A percentile compares a stretch with the other conserved stretches of the same genome.
Conservation (phyloP, 1,284 basidiomycete genomes). For the Ustilago loliicola region DNA sequence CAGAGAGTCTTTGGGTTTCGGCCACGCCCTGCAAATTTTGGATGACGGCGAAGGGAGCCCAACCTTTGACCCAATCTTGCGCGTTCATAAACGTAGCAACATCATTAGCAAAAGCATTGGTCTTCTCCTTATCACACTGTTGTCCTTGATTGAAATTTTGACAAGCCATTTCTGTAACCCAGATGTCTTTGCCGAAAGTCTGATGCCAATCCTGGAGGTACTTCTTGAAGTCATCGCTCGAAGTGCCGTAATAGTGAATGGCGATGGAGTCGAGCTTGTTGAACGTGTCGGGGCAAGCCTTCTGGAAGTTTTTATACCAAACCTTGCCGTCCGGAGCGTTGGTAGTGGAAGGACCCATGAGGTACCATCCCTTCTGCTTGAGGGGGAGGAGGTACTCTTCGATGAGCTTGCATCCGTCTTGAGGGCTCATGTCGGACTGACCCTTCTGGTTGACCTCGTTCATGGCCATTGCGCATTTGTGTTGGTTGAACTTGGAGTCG, state of each 20-base stretch:
- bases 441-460: slow-evolving; percentile 65
- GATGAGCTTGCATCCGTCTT: slow-evolving; percentile 56
- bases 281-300: slow-evolving; percentile 51
- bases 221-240: slow-evolving; percentile 47
- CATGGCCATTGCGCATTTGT: slow-evolving; percentile 63
- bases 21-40: slow-evolving; percentile 60
- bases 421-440: slow-evolving; percentile 57
- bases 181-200: slow-evolving; percentile 58
- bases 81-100: slow-evolving; percentile 65
- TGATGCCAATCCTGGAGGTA: slow-evolving; percentile 57
- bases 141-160: slow-evolving; percentile 70
- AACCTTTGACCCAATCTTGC: slow-evolving; percentile 57
- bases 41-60: slow-evolving; percentile 61
- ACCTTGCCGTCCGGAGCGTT: slow-evolving; percentile 51
- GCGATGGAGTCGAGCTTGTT: slow-evolving; percentile 60
- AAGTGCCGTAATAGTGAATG: slow-evolving; percentile 65
- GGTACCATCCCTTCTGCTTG: slow-evolving; percentile 61
- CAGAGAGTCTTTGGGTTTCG: slow-evolving; percentile 44
- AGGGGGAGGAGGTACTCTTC: slow-evolving; percentile 58
- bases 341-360: slow-evolving; percentile 62
- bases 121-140: slow-evolving; percentile 70
- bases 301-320: slow-evolving; percentile 60
- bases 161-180: slow-evolving; percentile 64
- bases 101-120: slow-evolving; percentile 72
- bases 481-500: slow-evolving; percentile 50